Base-by-base conservation (phyloP, 495 filamentous ascomycete genomes). In the Stereocaulon alpinum region DNA sequence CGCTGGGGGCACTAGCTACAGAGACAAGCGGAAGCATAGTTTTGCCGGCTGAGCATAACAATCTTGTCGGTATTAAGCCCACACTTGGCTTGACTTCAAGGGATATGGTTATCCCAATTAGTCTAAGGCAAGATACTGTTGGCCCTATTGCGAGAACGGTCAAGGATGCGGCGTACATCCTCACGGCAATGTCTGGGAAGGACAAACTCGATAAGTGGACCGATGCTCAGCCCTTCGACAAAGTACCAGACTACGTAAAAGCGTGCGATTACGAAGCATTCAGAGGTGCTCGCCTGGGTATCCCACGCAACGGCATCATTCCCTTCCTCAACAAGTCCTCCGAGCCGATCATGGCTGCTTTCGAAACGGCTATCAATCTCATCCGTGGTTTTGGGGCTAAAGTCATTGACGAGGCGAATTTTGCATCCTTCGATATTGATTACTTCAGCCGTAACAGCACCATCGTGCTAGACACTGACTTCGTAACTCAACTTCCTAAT, bases 181-280 rank as follows among this genome's bases (percentile, higher is more conserved):
- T 76, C 5, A 37, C 62, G 15, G 69, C 66, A 12, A 71, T 75
- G 47, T 66, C 64, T 30, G 74, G 72, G 10, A 64, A 64, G 22
- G 71, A 72, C 58, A 29, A 32, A 32, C 58, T 69, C 9, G 77
- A 80, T 62, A 76, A 78, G 59, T 77, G 75, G 66, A 77, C 74
- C 0, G 63, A 57, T 4, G 66, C 72, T 6, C 73, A 74, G 47
- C 77, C 75, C 0, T 74, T 66, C 61, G 57, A 68, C 18, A 43
- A 63, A 10, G 61, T 64, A 20, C 76, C 76, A 2, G 66, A 79
- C 64, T 80, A 80, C 62, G 69, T 72, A 15, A 64, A 68, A 9
- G 67, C 72, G 14, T 75, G 72, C 44, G 67, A 66, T 40, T 50
- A 55, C 18, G 63, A 57, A 12, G 68, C 61, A 30, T 66, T 74